phyloP scores from a whole-genome alignment of 2,329 filamentous ascomycete genomes.

The Zymoseptoria tritici region DNA sequence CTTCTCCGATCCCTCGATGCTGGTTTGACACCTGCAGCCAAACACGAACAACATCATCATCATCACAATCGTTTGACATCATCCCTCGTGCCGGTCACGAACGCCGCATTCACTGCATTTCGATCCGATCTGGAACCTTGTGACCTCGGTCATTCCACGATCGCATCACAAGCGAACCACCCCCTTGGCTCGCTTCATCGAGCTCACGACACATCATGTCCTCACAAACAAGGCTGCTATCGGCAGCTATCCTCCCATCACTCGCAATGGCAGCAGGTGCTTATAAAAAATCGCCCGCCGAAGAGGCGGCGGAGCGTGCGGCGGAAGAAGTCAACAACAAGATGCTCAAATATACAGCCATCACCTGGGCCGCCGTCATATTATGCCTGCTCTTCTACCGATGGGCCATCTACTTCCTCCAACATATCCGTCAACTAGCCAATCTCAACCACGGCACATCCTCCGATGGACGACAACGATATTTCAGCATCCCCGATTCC shows the following conservation, averaged over 20 bases:
- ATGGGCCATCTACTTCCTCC: constrained; percentile 51
- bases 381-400: constrained; percentile 61
- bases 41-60: background rate
- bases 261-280: constrained; percentile 7
- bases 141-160: background rate
- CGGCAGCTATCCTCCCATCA: constrained; percentile 8
- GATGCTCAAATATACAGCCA: constrained; percentile 29
- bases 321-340: constrained; percentile 21
- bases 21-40: background rate
- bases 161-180: background rate
- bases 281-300: background rate
- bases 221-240: constrained; percentile 12
- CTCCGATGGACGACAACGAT: constrained; percentile 52
- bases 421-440: constrained; percentile 64
- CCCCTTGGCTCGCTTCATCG: background rate
- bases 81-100: constrained; percentile 1
- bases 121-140: background rate
- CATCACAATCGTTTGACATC: background rate
- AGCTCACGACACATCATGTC: constrained; percentile 4
- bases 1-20: background rate
- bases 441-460: constrained; percentile 66
- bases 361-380: constrained; percentile 56
- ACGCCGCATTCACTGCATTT: background rate
- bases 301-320: constrained; percentile 9
- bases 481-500: constrained; percentile 61